Base-by-base conservation (phyloP, 495 filamentous ascomycete genomes). In the Penicillium canariense region DNA sequence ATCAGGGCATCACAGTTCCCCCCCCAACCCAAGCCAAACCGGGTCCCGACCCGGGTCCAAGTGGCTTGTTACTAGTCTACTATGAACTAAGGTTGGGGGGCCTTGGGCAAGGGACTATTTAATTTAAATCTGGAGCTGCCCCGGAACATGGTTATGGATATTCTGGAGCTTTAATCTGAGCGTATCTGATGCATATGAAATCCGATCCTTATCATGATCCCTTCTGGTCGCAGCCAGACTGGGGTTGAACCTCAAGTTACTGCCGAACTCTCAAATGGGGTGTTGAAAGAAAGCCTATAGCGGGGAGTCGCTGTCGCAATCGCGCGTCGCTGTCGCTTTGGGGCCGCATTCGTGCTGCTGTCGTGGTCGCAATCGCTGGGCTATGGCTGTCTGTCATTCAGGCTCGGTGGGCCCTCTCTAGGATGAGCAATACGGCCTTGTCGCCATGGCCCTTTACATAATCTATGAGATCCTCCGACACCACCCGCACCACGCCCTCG, bases 361-460 rank as follows among this genome's bases (percentile, higher is more conserved):
- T 39, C 36, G 36, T 39, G 7, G 20, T 39, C 3, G 18, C 18
- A 22, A 22, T 44, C 40, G 20, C 7, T 28, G 5, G 42, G 23
- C 42, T 27, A 28, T 44, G 20, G 38, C 38, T 25, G 20, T 5
- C 10, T 11, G 17, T 38, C 35, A 27, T 56, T 69, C 60, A 71
- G 51, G 40, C 30, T 32, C 34, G 34, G 18, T 42, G 50, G 31
- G 36, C 58, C 64, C 68, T 75, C 57, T 66, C 52, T 43, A 75
- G 53, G 26, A 72, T 62, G 14, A 72, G 38, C 43, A 73, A 57
- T 14, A 60, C 59, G 26, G 72, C 72, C 48, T 67, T 72, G 65
- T 75, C 72, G 30, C 69, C 68, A 15, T 63, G 61, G 1, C 69
- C 67, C 55, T 62, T 71, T 52, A 68, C 56, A 59, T 76, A 77